Evolutionary conservation across 371 early-diverging fungal genomes (phyloP).

Genomic region (Mortierella sp.): DNA sequence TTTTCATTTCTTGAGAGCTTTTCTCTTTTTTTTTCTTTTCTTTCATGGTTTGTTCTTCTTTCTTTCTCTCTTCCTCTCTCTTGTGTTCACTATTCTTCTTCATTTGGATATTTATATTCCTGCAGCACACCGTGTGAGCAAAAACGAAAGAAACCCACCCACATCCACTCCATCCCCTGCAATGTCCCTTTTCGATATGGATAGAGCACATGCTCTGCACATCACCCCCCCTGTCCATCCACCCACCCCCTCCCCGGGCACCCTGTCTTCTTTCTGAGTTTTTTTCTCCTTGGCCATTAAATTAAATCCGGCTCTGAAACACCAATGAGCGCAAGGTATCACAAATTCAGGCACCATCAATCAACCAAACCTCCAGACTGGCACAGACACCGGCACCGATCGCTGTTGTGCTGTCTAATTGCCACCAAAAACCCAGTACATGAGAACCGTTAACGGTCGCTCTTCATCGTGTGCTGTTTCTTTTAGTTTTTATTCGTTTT

Average conservation of each 20-base stretch:
- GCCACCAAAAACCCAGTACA: neutral
- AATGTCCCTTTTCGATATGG: neutral
- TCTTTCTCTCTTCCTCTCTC: neutral
- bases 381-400: neutral
- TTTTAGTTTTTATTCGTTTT: neutral
- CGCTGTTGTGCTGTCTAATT: neutral
- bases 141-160: neutral
- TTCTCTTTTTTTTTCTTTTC: neutral
- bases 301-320: slow-evolving; percentile 10
- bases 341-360: slow-evolving; percentile 9
- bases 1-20: neutral
- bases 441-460: neutral
- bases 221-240: neutral
- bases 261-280: neutral
- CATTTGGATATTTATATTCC: neutral
- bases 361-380: neutral
- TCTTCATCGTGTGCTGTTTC: neutral
- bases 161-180: neutral
- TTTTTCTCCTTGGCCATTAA: neutral
- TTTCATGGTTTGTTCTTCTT: neutral
- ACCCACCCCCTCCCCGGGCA: too few species aligned
- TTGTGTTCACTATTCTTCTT: neutral
- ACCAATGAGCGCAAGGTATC: neutral
- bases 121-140: neutral
- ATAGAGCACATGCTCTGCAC: neutral